These are phyloP conservation scores for Phytophthora niederhauseri DNA, from an alignment of 352 stramenopile genomes.

Conservation along the genomic window DNA sequence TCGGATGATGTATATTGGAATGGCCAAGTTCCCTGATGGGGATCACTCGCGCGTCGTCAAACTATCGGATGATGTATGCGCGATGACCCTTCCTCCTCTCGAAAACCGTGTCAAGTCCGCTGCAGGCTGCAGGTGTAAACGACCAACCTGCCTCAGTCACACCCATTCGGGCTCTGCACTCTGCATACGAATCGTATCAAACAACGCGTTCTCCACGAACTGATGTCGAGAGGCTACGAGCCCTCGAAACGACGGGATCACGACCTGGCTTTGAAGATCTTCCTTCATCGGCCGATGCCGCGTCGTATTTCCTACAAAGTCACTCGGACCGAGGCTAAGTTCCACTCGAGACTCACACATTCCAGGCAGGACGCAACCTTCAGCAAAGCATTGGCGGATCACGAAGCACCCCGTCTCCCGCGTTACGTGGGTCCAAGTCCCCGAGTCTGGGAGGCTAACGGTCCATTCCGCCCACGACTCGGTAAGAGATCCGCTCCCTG, in stretches of 20 bases:
- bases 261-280: not conserved
- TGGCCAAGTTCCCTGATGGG: too few relatives aligned
- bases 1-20: too few relatives aligned
- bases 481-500: not conserved
- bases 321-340: not conserved
- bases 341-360: too few relatives aligned
- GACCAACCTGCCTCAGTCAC: too few relatives aligned
- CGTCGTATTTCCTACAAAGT: not conserved
- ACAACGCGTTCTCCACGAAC: conserved; percentile 14
- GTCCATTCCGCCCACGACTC: not conserved
- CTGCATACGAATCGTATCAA: not conserved
- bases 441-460: not conserved
- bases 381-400: not conserved
- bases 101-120: too few relatives aligned
- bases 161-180: too few relatives aligned
- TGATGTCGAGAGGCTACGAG: conserved; percentile 4
- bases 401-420: not conserved
- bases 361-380: not conserved
- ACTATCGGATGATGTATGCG: too few relatives aligned
- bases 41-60: too few relatives aligned
- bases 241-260: conserved; percentile 7
- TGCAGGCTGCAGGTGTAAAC: too few relatives aligned
- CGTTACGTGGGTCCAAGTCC: not conserved
- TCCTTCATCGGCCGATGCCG: too few relatives aligned
- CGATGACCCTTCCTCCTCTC: too few relatives aligned